Evolutionary conservation across 164 flowering plant genomes (phyloP).

Genomic region (Hamamelis virginiana): DNA sequence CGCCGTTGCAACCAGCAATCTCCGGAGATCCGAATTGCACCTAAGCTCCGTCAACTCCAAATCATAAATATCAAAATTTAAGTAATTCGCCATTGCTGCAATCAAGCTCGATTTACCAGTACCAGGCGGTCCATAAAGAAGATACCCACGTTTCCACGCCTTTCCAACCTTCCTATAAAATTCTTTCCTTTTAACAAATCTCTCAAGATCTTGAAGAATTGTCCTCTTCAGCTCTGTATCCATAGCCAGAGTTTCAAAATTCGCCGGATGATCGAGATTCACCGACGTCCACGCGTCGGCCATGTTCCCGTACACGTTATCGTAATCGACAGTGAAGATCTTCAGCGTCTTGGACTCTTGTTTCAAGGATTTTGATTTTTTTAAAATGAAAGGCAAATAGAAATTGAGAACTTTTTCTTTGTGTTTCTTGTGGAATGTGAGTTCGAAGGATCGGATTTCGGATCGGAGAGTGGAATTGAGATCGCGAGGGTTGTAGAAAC

Average conservation of each 20-base stretch:
- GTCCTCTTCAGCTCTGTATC: slow-evolving; percentile 18
- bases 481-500: slow-evolving; percentile 14
- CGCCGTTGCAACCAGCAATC: slow-evolving; percentile 22
- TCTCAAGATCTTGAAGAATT: slow-evolving; percentile 23
- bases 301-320: slow-evolving; percentile 18
- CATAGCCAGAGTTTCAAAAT: slow-evolving; percentile 29
- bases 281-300: slow-evolving; percentile 21
- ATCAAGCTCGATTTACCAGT: slow-evolving; percentile 38
- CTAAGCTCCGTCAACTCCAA: slow-evolving; percentile 22
- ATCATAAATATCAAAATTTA: slow-evolving; percentile 31
- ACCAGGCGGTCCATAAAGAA: slow-evolving; percentile 25
- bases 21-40: slow-evolving; percentile 23
- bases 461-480: slow-evolving; percentile 13
- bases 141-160: slow-evolving; percentile 28
- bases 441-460: slow-evolving; percentile 33
- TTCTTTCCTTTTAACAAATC: slow-evolving; percentile 28
- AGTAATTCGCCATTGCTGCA: slow-evolving; percentile 34
- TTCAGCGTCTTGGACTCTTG: slow-evolving; percentile 31
- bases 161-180: slow-evolving; percentile 28
- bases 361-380: slow-evolving; percentile 18
- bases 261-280: slow-evolving; percentile 31
- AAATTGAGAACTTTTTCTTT: slow-evolving; percentile 22
- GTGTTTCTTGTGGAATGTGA: slow-evolving; percentile 35
- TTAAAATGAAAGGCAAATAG: slow-evolving; percentile 33
- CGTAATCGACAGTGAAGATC: slow-evolving; percentile 29